A percentile compares a stretch with the other conserved stretches of the same genome.
Evolutionary conservation across 306 rosid species (phyloP).

Genomic region (Dalbergia cochinchinensis): DNA sequence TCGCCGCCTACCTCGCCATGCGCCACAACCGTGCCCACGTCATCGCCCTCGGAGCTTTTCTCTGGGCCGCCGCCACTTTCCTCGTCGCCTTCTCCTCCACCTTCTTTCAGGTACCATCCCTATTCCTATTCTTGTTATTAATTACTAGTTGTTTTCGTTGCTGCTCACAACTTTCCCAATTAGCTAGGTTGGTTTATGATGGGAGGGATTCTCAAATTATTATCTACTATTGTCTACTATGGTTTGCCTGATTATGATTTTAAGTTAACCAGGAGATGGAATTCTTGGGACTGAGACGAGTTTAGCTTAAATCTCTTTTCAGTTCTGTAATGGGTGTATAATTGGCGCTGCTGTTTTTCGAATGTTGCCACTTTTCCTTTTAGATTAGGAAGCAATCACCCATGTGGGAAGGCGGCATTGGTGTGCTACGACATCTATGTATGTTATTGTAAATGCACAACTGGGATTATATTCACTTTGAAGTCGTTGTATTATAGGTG

Average conservation of each 20-base stretch:
- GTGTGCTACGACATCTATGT: conserved; percentile 7
- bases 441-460: conserved; percentile 39
- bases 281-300: too few relatives aligned
- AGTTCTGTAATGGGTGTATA: too few relatives aligned
- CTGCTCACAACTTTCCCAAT: too few relatives aligned
- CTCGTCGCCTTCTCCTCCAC: conserved; percentile 92
- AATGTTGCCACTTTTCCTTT: conserved; percentile 7
- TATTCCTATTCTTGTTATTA: neutral
- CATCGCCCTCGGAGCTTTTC: conserved; percentile 88
- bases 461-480: conserved; percentile 56
- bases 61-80: conserved; percentile 94
- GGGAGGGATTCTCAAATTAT: too few relatives aligned
- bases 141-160: too few relatives aligned
- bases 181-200: too few relatives aligned
- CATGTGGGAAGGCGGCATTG: neutral
- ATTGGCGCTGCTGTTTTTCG: neutral
- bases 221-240: too few relatives aligned
- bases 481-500: conserved; percentile 69
- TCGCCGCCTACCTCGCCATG: conserved; percentile 79
- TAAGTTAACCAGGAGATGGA: too few relatives aligned
- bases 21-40: conserved; percentile 90
- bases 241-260: too few relatives aligned
- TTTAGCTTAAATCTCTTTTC: too few relatives aligned
- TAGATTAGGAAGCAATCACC: conserved; percentile 3
- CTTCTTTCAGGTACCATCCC: conserved; percentile 66